Evolutionary conservation across 768 basidiomycete genomes (phyloP).

Genomic region (Glaciozyma martinii): DNA sequence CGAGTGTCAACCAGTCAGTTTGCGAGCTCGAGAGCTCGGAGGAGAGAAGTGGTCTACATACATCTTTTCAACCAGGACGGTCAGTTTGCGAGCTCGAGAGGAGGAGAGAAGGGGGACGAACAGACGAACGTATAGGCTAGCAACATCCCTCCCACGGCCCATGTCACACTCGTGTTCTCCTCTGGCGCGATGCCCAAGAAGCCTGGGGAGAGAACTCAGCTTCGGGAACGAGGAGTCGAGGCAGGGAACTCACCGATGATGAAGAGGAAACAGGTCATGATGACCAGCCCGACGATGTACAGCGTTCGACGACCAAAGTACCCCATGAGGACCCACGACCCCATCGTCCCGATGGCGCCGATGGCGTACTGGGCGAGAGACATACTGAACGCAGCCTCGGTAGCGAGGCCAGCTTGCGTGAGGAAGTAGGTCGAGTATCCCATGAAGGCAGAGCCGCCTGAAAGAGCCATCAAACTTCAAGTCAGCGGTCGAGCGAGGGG

Average conservation of each 20-base stretch:
- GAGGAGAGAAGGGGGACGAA: constrained; percentile 33
- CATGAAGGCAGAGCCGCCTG: constrained; percentile 6
- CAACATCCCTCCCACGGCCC: constrained; percentile 39
- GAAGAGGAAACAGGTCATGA: constrained; percentile 36
- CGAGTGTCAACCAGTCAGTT: too few relatives aligned
- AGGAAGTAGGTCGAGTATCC: constrained; percentile 27
- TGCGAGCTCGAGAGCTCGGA: too few relatives aligned
- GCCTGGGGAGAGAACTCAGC: too few relatives aligned
- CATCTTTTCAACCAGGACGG: too few relatives aligned
- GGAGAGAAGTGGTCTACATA: too few relatives aligned
- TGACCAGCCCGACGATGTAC: constrained; percentile 39
- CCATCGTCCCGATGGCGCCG: constrained; percentile 39
- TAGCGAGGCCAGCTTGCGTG: constrained; percentile 35
- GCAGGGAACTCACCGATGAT: constrained; percentile 33
- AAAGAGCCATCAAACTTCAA: too few relatives aligned
- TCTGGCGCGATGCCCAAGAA: constrained; percentile 34
- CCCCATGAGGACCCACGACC: constrained; percentile 38
- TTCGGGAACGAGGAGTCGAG: too few relatives aligned
- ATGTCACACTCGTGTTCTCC: constrained; percentile 14
- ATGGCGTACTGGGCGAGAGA: constrained; percentile 32
- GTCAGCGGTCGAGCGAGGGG: too few relatives aligned
- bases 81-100: too few relatives aligned
- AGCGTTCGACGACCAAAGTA: constrained; percentile 40
- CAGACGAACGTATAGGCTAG: constrained; percentile 39
- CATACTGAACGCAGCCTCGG: constrained; percentile 31